A percentile compares a stretch with the other conserved stretches of the same genome.
These are phyloP conservation scores for Globisporangium paddicum DNA, from an alignment of 352 stramenopile genomes.

Conservation along the genomic window DNA sequence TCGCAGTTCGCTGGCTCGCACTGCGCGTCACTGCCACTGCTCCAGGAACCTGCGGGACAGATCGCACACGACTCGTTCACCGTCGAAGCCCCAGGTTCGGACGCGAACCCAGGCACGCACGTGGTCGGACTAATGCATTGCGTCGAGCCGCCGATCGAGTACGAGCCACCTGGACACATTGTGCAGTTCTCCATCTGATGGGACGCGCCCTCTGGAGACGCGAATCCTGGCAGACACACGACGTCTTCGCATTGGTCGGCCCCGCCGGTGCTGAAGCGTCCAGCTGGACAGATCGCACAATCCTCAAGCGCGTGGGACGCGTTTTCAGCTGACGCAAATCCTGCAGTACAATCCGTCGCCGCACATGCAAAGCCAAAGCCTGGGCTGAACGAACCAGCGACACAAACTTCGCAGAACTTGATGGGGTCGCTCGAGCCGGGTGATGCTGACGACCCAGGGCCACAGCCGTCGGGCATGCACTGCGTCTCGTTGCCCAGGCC, in stretches of 20 bases:
- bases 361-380: conserved; percentile 24
- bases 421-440: conserved; percentile 23
- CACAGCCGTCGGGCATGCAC: conserved; percentile 25
- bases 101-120: conserved; percentile 28
- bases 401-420: conserved; percentile 28
- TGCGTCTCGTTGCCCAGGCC: conserved; percentile 28
- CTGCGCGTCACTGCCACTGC: conserved; percentile 18
- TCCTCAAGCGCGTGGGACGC: conserved; percentile 23
- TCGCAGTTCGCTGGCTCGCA: conserved; percentile 28
- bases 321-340: conserved; percentile 20
- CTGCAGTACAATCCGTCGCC: conserved; percentile 20
- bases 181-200: conserved; percentile 27
- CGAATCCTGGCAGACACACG: conserved; percentile 24
- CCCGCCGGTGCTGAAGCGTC: conserved; percentile 28
- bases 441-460: conserved; percentile 21
- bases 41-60: conserved; percentile 28
- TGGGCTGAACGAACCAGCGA: conserved; percentile 26
- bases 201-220: conserved; percentile 23
- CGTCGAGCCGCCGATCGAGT: conserved; percentile 22
- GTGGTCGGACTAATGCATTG: conserved; percentile 28
- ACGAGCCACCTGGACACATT: conserved; percentile 27
- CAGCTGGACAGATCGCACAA: conserved; percentile 24
- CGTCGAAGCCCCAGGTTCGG: conserved; percentile 22
- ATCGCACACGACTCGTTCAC: conserved; percentile 26
- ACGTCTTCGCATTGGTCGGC: conserved; percentile 23